Base-by-base conservation (phyloP, 176 grass and related monocot genomes). In the Stipa capillata region DNA sequence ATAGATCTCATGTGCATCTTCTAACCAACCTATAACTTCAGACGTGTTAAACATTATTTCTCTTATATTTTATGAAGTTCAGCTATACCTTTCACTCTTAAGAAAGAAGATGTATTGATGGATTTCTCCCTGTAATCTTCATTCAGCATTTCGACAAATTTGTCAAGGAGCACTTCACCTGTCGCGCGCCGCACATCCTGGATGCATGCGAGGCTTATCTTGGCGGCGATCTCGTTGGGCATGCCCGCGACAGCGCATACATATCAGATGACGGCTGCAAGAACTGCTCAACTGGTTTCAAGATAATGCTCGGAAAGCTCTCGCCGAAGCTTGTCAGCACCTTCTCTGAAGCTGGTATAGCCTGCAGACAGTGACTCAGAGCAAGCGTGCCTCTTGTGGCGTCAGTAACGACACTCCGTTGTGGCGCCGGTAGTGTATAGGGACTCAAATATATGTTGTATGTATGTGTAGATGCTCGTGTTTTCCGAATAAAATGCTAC, bases 91-190 rank as follows among this genome's bases (percentile, higher is more conserved):
- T 3, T 59, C 66, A 67, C 36, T 51, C 31, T 44, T 57, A 81
- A 58, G 43, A 53, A 43, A 11, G 15, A 59, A 69, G 6, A 36
- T 61, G 55, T 45, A 40, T 33, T 83, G 48, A 83, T 70, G 37
- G 15, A 50, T 32, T 8, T 74, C 4, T 81, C 52, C 11, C 29
- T 14, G n/a, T 37, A 65, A 9, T 74, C 72, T 35, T 17, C 86
- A 83, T 89, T 23, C 90, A 99, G 96, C 83, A 99, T 81, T 99
- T 93, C 63, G 96, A 99, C 29, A 87, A 81, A 7, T 79, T 99
- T 57, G 92, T 93, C 61, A 88, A 87, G 90, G 84, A 99, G 60
- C 96, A 99, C 61, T 99, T 95, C 83, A 79, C 84, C 72, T 63
- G 9, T 4, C 76, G 65, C 0, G 83, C 86, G 1, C 78, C 51